Conservation (phyloP, 1,284 basidiomycete genomes). For the Pseudozyma sp. region DNA sequence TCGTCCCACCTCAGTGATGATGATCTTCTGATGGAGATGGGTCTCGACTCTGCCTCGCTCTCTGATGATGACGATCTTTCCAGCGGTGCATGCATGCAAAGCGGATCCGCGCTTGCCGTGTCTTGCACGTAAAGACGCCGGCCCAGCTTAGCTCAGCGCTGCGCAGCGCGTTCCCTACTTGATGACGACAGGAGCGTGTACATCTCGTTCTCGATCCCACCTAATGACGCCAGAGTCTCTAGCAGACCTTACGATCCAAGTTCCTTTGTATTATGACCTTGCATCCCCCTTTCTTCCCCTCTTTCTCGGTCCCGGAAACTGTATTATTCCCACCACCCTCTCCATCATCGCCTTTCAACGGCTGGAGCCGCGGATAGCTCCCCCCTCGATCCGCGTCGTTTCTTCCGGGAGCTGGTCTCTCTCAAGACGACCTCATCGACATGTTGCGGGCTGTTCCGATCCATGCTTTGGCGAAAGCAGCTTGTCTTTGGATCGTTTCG, state of each 20-base stretch:
- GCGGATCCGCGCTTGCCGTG: constrained; percentile 3
- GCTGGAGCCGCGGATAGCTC: not conserved
- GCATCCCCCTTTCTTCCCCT: constrained; percentile 12
- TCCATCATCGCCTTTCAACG: constrained; percentile 3
- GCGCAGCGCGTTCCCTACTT: not conserved
- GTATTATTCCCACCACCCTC: constrained; percentile 19
- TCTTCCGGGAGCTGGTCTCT: constrained; percentile 8
- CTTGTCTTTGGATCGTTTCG: too few species aligned
- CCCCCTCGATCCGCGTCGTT: not conserved
- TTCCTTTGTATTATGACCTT: constrained; percentile 38
- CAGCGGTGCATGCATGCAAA: constrained; percentile 6
- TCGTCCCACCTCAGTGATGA: constrained; percentile 55
- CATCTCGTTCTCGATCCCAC: constrained; percentile 1
- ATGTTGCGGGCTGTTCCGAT: not conserved
- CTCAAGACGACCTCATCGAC: not conserved
- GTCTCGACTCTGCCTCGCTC: constrained; percentile 33
- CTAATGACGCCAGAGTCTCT: constrained; percentile 6
- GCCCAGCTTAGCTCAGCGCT: not conserved
- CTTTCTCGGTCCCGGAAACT: constrained; percentile 26
- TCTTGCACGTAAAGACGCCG: constrained; percentile 15
- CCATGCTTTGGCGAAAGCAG: too few species aligned
- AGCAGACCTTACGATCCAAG: constrained; percentile 20
- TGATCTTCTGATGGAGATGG: constrained; percentile 41
- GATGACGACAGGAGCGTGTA: constrained; percentile 8
- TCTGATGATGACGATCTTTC: constrained; percentile 27